Percentiles rank a stretch among this genome's conserved stretches.
These are phyloP conservation scores for Paracoccidioides lutzii DNA, from an alignment of 2,329 filamentous ascomycete species.

Conservation along the genomic window DNA sequence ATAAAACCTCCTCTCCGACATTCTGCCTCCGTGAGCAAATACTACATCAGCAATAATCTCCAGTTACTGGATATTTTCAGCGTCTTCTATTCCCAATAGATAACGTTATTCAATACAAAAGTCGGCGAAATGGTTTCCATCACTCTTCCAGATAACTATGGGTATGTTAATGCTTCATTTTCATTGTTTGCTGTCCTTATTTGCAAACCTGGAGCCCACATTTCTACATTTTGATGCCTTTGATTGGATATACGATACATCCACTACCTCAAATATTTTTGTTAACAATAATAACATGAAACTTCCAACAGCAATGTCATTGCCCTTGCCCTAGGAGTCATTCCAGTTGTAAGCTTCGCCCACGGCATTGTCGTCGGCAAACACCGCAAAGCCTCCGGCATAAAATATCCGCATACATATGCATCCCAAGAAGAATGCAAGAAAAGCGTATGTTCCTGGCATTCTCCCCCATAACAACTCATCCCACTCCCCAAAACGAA, in stretches of 20 bases:
- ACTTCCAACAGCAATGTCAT: conserved; percentile 39
- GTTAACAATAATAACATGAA: neutral
- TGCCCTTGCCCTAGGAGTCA: conserved; percentile 40
- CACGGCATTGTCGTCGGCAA: conserved; percentile 36
- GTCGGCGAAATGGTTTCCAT: conserved; percentile 28
- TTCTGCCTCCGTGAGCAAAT: too few species aligned
- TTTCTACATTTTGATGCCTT: neutral
- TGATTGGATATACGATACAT: too few species aligned
- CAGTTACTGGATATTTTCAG: too few species aligned
- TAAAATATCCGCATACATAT: conserved; percentile 47
- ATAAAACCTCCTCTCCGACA: too few species aligned
- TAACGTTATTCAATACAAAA: neutral
- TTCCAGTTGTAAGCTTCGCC: conserved; percentile 40
- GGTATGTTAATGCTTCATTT: conserved; percentile 22
- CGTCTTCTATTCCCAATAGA: too few species aligned
- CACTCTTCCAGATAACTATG: conserved; percentile 37
- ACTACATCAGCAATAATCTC: too few species aligned
- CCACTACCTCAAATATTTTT: neutral
- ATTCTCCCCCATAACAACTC: neutral
- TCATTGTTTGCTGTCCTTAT: neutral
- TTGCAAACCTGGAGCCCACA: neutral
- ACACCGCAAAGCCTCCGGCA: conserved; percentile 40
- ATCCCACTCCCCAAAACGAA: conserved; percentile 9
- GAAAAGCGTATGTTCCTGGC: conserved; percentile 24
- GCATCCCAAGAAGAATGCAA: conserved; percentile 43